Evolutionary conservation across 192 early-diverging fungal species (phyloP).

Genomic region (Podila epigama): DNA sequence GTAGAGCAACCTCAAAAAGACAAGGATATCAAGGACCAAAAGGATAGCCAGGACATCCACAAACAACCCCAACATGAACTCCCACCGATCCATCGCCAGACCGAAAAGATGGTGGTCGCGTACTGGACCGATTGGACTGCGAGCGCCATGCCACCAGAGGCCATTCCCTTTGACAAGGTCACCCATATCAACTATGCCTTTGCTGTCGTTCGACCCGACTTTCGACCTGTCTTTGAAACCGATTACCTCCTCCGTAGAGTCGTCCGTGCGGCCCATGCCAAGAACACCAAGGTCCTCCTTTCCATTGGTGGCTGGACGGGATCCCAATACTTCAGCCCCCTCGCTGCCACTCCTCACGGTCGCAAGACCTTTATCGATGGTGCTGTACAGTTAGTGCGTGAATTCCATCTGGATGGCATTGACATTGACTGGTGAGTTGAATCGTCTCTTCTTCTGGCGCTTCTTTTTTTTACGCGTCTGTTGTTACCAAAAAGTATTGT

Average conservation of each 20-base stretch:
- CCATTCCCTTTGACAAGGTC: constrained; percentile 56
- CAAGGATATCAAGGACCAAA: not conserved
- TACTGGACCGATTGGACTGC: constrained; percentile 47
- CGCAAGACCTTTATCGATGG: constrained; percentile 59
- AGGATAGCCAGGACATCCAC: not conserved
- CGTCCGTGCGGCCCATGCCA: constrained; percentile 51
- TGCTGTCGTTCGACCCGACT: constrained; percentile 25
- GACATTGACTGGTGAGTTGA: constrained; percentile 69
- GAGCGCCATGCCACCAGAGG: constrained; percentile 21
- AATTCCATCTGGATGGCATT: constrained; percentile 71
- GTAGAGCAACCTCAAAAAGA: too few relatives aligned
- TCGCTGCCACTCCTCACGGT: constrained; percentile 50
- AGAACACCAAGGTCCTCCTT: constrained; percentile 61
- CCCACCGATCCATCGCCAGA: not conserved
- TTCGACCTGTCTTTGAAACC: constrained; percentile 28
- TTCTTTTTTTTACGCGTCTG: too few relatives aligned
- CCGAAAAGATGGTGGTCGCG: constrained; percentile 34
- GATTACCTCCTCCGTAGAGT: constrained; percentile 36
- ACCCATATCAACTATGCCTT: constrained; percentile 73
- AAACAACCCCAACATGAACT: not conserved
- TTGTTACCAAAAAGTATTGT: not conserved
- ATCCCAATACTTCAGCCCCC: constrained; percentile 60
- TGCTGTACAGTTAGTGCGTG: constrained; percentile 57
- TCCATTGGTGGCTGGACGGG: constrained; percentile 80
- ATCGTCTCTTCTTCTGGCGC: not conserved